Conservation (phyloP, 2,329 filamentous ascomycete species). For the Colletotrichum cereale region DNA sequence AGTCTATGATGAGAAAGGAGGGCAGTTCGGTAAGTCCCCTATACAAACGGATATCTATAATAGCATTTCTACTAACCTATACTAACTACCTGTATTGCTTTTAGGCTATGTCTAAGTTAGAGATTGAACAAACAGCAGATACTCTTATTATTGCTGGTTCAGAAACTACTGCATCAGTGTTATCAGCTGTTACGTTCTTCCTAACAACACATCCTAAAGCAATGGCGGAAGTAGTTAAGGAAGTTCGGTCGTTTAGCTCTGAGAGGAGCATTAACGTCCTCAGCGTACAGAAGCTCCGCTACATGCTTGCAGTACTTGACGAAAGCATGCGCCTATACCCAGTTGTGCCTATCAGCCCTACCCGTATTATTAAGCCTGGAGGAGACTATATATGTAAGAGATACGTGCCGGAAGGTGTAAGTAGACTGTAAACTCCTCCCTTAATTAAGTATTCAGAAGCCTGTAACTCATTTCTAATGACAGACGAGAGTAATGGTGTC, state of each 20-base stretch:
- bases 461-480: not conserved
- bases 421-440: too few relatives aligned
- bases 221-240: slow-evolving; percentile 50
- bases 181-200: slow-evolving; percentile 56
- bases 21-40: slow-evolving; percentile 21
- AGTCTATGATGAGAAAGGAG: slow-evolving; percentile 40
- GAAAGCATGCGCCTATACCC: slow-evolving; percentile 56
- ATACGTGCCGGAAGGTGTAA: slow-evolving; percentile 51
- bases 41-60: fast-evolving
- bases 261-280: slow-evolving; percentile 54
- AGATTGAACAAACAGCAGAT: slow-evolving; percentile 36
- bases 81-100: not conserved
- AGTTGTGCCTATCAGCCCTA: slow-evolving; percentile 43
- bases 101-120: slow-evolving; percentile 25
- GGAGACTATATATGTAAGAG: slow-evolving; percentile 49
- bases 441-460: not conserved
- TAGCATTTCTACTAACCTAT: not conserved
- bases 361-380: slow-evolving; percentile 47
- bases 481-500: slow-evolving; percentile 54
- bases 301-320: slow-evolving; percentile 57
- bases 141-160: slow-evolving; percentile 53
- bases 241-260: slow-evolving; percentile 54
- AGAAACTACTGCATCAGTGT: slow-evolving; percentile 60
- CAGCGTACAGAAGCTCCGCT: slow-evolving; percentile 48
- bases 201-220: slow-evolving; percentile 50